Conservation (phyloP, 2,329 filamentous ascomycete species). For the Penicillium psychrosexuale region DNA sequence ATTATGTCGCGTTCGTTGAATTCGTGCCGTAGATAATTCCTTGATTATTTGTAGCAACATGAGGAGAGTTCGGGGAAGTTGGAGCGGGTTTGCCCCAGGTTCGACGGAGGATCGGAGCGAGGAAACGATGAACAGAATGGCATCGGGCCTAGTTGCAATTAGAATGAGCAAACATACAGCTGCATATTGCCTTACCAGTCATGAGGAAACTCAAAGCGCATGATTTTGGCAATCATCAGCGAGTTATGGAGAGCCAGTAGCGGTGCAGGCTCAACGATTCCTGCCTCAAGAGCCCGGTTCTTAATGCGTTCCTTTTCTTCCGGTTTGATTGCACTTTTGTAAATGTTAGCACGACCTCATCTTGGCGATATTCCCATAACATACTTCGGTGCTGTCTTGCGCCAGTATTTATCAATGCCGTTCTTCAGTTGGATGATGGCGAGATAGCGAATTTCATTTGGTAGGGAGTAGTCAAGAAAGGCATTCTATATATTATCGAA, state of each 20-base stretch:
- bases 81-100: conserved; percentile 57
- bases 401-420: conserved; percentile 93
- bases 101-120: conserved; percentile 59
- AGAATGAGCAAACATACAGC: conserved; percentile 5
- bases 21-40: conserved; percentile 76
- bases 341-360: conserved; percentile 16
- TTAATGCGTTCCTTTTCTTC: conserved; percentile 77
- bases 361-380: conserved; percentile 10
- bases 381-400: conserved; percentile 69
- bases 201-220: conserved; percentile 81
- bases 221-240: conserved; percentile 79
- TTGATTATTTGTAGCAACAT: conserved; percentile 85
- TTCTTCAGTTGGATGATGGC: conserved; percentile 95
- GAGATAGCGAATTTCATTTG: conserved; percentile 76
- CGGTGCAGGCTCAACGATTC: conserved; percentile 70
- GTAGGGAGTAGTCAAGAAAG: conserved; percentile 75
- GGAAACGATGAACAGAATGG: conserved; percentile 55
- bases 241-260: conserved; percentile 83
- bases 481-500: conserved; percentile 56
- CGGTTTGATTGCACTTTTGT: conserved; percentile 54
- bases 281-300: conserved; percentile 69
- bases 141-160: conserved; percentile 42
- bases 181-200: conserved; percentile 61
- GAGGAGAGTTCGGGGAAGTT: conserved; percentile 69
- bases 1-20: conserved; percentile 70